Evolutionary conservation across 306 rosid genomes (phyloP).

Genomic region (Pyrus bretschneideri): DNA sequence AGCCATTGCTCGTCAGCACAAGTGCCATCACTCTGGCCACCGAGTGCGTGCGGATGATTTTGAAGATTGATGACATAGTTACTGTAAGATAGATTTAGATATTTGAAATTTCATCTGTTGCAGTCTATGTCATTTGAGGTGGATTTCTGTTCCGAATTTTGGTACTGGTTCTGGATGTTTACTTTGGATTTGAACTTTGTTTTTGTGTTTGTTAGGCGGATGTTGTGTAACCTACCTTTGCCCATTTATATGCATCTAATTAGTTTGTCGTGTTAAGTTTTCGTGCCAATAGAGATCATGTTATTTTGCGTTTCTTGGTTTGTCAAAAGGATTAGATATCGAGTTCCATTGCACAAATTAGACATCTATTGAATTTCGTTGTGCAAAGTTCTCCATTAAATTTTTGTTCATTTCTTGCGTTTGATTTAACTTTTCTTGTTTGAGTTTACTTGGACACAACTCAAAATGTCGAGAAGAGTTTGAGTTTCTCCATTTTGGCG

Average conservation of each 20-base stretch:
- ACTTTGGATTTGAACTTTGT: not conserved
- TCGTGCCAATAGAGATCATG: not conserved
- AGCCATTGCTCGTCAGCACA: slow-evolving; percentile 93
- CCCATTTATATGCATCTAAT: slow-evolving; percentile 5
- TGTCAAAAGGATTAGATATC: too few relatives aligned
- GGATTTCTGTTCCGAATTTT: slow-evolving; percentile 20
- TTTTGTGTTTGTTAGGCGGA: slow-evolving; percentile 10
- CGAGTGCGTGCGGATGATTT: slow-evolving; percentile 96
- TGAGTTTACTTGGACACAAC: not conserved
- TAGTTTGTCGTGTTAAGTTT: not conserved
- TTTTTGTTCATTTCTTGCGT: not conserved
- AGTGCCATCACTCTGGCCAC: slow-evolving; percentile 91
- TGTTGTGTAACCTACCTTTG: slow-evolving; percentile 8
- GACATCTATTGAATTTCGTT: not conserved
- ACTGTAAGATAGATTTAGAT: slow-evolving; percentile 60
- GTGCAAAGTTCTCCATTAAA: not conserved
- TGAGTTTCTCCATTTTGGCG: not conserved
- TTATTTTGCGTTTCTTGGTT: not conserved
- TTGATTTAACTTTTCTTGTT: not conserved
- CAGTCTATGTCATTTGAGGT: slow-evolving; percentile 4
- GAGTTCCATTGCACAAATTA: not conserved
- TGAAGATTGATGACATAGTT: slow-evolving; percentile 98
- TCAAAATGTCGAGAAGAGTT: not conserved
- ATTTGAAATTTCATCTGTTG: not conserved
- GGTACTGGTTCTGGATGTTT: slow-evolving; percentile 1